A percentile compares a stretch with the other conserved stretches of the same genome.
Evolutionary conservation across 768 basidiomycete genomes (phyloP).

Genomic region (Suillus alpinus): DNA sequence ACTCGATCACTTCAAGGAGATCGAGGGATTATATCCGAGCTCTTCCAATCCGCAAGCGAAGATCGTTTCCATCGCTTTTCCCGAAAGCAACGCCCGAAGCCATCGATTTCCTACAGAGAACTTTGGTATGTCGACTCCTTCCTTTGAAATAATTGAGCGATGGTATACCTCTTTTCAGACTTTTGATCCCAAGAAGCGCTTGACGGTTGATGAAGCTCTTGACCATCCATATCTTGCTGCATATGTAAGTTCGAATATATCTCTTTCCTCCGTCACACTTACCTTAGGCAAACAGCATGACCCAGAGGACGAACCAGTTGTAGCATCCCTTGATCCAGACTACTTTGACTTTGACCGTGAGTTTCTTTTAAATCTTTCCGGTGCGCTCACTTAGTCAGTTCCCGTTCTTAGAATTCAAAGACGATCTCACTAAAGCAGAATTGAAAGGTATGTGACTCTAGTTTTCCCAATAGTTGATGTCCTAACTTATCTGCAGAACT

Average conservation of each 20-base stretch:
- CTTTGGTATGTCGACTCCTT: constrained; percentile 55
- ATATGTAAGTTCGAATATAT: constrained; percentile 46
- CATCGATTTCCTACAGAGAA: constrained; percentile 70
- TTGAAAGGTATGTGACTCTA: constrained; percentile 46
- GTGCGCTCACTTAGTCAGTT: constrained; percentile 7
- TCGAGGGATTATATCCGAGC: constrained; percentile 88
- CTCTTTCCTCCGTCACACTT: neutral
- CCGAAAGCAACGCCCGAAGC: constrained; percentile 74
- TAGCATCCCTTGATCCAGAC: constrained; percentile 73
- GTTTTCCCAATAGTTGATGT: neutral
- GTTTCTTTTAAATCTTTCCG: constrained; percentile 20
- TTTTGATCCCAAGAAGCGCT: constrained; percentile 84
- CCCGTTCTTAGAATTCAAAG: constrained; percentile 55
- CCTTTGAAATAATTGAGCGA: neutral
- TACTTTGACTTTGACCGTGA: constrained; percentile 91
- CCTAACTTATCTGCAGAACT: constrained; percentile 41
- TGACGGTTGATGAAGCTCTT: constrained; percentile 80
- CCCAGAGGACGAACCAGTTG: constrained; percentile 84
- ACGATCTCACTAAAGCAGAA: constrained; percentile 72
- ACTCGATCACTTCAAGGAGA: constrained; percentile 80
- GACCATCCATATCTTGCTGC: constrained; percentile 80
- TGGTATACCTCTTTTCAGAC: constrained; percentile 41
- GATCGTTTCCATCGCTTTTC: constrained; percentile 69
- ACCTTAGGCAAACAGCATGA: constrained; percentile 54
- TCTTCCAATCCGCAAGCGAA: constrained; percentile 77